Base-by-base conservation (phyloP, 116 monocot species). In the Posidonia oceanica region DNA sequence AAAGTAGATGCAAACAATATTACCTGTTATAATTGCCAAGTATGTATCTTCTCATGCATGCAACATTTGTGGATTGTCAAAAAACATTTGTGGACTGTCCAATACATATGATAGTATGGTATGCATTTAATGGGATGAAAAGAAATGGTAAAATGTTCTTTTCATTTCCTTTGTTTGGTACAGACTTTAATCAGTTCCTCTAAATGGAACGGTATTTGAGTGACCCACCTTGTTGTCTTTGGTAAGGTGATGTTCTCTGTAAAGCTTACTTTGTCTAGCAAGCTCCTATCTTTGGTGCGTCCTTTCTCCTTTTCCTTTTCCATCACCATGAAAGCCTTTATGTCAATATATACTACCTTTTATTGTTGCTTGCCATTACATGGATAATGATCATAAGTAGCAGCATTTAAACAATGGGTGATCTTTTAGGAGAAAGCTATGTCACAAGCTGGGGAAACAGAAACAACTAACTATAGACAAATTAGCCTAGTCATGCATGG, bases 201-300 rank as follows among this genome's bases (percentile, higher is more conserved):
- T 36, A 52, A 66, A 66, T 66, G 42, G 14, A 23, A 20, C 16
- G 67, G 55, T 37, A 29, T 38, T 18, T 52, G 52, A 54, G 73
- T 72, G 74, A 64, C 76, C 77, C 77, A 76, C 83, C 15, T 69
- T 74, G 59, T 51, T 77, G 72, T 62, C 78, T 64, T 63, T 78
- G 66, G 60, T 67, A 77, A 75, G 69, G 77, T 68, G 73, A 71
- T 84, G 85, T 85, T 62, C 62, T 81, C 85, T 85, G 81, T 73
- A 85, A 85, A 85, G 81, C 73, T 85, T 85, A 75, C 85, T 81
- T 85, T 80, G 81, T 78, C 81, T 76, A 81, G 62, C 85, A 78
- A 75, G 41, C 72, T 66, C 67, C 73, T 73, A 73, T 67, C 61
- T 78, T 78, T 81, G 73, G 59, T 62, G 58, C 41, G 55, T 74